These are phyloP conservation scores for Mycena vulgaris DNA, from an alignment of 768 basidiomycete genomes.

Conservation along the genomic window DNA sequence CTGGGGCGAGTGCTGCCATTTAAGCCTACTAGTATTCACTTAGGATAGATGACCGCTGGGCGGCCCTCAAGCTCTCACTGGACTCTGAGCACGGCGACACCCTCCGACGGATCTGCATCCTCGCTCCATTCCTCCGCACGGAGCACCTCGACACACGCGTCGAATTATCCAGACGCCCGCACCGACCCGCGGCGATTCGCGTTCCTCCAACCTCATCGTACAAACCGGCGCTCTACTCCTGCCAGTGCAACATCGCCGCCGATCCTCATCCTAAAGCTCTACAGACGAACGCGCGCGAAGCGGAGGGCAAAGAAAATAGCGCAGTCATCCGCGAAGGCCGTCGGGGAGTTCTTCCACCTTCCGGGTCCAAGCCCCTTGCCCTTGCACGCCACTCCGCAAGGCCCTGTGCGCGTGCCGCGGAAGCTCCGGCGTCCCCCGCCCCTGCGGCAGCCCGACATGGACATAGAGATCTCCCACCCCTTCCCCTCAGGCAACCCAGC, in stretches of 20 bases:
- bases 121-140: background rate
- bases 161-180: background rate
- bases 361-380: no score
- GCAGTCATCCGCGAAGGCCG: background rate
- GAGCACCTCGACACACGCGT: background rate
- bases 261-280: background rate
- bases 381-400: background rate
- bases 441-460: background rate
- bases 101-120: background rate
- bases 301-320: background rate
- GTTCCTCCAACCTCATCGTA: background rate
- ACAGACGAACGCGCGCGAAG: background rate
- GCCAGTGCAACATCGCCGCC: background rate
- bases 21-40: background rate
- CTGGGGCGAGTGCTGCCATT: background rate
- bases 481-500: background rate
- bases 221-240: background rate
- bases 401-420: background rate
- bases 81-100: constrained; percentile 10
- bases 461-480: background rate
- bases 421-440: background rate
- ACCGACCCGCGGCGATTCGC: constrained; percentile 2
- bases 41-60: constrained; percentile 7
- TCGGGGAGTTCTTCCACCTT: background rate
- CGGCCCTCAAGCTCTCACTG: constrained; percentile 11